Evolutionary conservation across 257 asterid genomes (phyloP).

Genomic region (Solanum microdontum): DNA sequence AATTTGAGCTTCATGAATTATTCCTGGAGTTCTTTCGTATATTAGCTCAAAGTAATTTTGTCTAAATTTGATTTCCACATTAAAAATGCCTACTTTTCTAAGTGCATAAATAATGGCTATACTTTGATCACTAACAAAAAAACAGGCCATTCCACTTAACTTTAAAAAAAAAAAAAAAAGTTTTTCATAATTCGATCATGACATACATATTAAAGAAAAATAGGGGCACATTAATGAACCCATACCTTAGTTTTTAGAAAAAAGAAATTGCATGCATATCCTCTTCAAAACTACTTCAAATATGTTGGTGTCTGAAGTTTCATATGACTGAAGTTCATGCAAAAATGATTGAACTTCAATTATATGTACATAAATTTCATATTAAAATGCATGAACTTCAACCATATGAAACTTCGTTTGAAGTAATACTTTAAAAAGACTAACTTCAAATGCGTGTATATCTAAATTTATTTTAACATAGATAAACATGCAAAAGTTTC

Average conservation of each 20-base stretch:
- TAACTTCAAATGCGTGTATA: too few relatives aligned
- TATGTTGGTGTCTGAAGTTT: neutral
- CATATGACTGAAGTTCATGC: neutral
- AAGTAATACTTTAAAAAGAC: too few relatives aligned
- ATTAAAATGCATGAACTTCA: neutral
- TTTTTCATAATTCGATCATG: neutral
- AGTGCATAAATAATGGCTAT: neutral
- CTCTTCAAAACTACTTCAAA: neutral
- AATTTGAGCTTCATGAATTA: neutral
- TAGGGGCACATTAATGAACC: neutral
- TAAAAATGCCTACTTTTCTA: neutral
- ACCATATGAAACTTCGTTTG: neutral
- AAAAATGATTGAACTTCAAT: neutral
- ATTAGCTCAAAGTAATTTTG: neutral
- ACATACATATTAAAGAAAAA: neutral
- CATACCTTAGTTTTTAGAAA: neutral
- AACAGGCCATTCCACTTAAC: neutral
- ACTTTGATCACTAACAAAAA: neutral
- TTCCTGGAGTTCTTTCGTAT: neutral
- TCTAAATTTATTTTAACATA: too few relatives aligned
- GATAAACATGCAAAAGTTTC: too few relatives aligned
- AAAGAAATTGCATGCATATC: neutral
- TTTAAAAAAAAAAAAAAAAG: too few relatives aligned
- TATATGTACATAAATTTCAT: rapidly evolving
- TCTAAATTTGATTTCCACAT: neutral